Evolutionary conservation across 768 basidiomycete genomes (phyloP), one percentile per base, ranked within the genome.

Genomic region (Tulasnella sp.): DNA sequence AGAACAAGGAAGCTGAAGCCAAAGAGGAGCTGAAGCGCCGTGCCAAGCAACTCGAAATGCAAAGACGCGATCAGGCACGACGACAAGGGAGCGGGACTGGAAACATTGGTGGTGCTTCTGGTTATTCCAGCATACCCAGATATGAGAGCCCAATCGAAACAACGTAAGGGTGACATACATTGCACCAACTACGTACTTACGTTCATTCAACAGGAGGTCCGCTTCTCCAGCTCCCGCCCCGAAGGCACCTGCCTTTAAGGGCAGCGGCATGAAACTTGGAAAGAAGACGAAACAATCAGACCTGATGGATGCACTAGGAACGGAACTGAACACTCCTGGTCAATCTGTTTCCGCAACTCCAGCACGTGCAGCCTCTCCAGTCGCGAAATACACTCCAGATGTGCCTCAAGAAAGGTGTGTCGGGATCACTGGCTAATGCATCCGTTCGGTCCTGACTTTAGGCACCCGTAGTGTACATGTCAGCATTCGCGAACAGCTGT

Each of bases 1-100:
- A 92, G 83, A 98, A 99, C 72, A 98, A 98, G 67, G 95, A 99
- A 67, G 90, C 90, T 5, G 95, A 99, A 61, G 95, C 93, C 2
- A 99, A 99, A 64, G 95, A 99, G 64, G 93, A 96, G 62, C 82
- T 99, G 62, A 98, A 98, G 65, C 80, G 95, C 34, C 83, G 93
- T 27, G 92, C 95, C 0, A 95, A 95, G 64, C 91, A 96, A 61
- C 78, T 99, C 55, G 95, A 99, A 66, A 86, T 95, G 80, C 95
- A 98, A 62, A 79, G 93, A 35, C 74, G 92, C 29, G 93, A 99
- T 63, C 89, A 92, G 64, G 89, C 93, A 58, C 73, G 79, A 54
- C 81, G 89, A 19, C 69, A 81, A 3, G 78, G 69, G 3, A 66
- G 71, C 25, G 73, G 72, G n/a, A 72, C 69, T 4, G 70, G 72